These are phyloP conservation scores for Diaporthe citri DNA, from an alignment of 2,329 filamentous ascomycete species.

Conservation along the genomic window DNA sequence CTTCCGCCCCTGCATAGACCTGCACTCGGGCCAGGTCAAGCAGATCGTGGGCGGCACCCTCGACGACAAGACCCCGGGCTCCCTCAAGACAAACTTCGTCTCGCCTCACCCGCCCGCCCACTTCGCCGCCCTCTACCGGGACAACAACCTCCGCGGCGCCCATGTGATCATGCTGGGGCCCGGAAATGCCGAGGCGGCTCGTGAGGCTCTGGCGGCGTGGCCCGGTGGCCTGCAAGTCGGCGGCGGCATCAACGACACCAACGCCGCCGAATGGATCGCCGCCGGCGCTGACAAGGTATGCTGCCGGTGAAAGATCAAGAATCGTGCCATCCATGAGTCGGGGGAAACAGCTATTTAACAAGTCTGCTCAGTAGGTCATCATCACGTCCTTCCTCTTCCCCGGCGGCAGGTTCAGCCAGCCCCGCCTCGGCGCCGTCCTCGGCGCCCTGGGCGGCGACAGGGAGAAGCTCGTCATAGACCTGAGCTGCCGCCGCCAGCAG, in stretches of 20 bases:
- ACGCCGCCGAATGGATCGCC: slow-evolving; percentile 88
- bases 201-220: slow-evolving; percentile 83
- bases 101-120: slow-evolving; percentile 85
- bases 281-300: slow-evolving; percentile 88
- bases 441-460: slow-evolving; percentile 79
- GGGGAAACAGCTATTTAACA: neutral
- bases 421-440: slow-evolving; percentile 81
- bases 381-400: slow-evolving; percentile 97
- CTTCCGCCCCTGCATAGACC: slow-evolving; percentile 96
- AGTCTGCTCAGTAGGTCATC: slow-evolving; percentile 78
- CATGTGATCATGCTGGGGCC: slow-evolving; percentile 98
- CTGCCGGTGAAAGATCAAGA: slow-evolving; percentile 31
- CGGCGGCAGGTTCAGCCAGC: slow-evolving; percentile 82
- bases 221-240: slow-evolving; percentile 86
- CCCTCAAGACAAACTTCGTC: slow-evolving; percentile 91
- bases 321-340: neutral
- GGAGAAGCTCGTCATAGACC: slow-evolving; percentile 89
- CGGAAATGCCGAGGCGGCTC: slow-evolving; percentile 84
- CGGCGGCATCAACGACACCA: slow-evolving; percentile 90
- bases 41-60: slow-evolving; percentile 98
- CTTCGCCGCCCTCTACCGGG: slow-evolving; percentile 85
- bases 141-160: slow-evolving; percentile 79
- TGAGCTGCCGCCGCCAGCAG: slow-evolving; percentile 86
- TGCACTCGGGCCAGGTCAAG: slow-evolving; percentile 97
- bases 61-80: slow-evolving; percentile 68